These are phyloP conservation scores for Komagataella phaffii DNA, from an alignment of 805 yeast species.

Conservation along the genomic window DNA sequence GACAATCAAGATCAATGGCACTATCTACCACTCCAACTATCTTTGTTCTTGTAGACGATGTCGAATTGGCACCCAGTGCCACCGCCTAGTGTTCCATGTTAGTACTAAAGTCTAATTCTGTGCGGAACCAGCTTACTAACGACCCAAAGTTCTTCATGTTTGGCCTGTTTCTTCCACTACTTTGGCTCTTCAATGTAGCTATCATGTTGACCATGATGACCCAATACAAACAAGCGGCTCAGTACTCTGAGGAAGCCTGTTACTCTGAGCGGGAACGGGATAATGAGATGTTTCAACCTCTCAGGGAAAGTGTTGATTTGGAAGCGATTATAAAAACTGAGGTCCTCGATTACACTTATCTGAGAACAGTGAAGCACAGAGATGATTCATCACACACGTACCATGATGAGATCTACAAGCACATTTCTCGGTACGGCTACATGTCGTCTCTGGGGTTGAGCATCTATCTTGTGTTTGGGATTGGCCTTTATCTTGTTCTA, in stretches of 20 bases:
- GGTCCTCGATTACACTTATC: neutral
- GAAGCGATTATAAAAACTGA: neutral
- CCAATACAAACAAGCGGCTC: neutral
- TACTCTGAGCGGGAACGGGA: neutral
- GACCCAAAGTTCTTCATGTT: neutral
- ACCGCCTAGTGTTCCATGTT: neutral
- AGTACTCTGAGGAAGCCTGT: neutral
- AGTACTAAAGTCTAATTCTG: neutral
- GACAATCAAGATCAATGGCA: neutral
- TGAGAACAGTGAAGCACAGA: neutral
- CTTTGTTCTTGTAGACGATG: neutral
- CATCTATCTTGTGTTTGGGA: neutral
- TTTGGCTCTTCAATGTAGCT: neutral
- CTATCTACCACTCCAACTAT: neutral
- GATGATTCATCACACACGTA: neutral
- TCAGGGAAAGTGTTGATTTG: neutral
- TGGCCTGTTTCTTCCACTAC: neutral
- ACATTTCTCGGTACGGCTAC: neutral
- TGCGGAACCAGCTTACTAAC: neutral
- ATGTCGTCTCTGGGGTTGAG: neutral
- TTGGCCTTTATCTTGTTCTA: neutral
- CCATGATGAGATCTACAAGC: neutral
- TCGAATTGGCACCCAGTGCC: neutral
- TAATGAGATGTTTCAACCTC: neutral
- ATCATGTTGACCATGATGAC: neutral